Evolutionary conservation across 805 yeast genomes (phyloP), one percentile per base, ranked within the genome.

Genomic region (Kodamaea kaohsiungensis): DNA sequence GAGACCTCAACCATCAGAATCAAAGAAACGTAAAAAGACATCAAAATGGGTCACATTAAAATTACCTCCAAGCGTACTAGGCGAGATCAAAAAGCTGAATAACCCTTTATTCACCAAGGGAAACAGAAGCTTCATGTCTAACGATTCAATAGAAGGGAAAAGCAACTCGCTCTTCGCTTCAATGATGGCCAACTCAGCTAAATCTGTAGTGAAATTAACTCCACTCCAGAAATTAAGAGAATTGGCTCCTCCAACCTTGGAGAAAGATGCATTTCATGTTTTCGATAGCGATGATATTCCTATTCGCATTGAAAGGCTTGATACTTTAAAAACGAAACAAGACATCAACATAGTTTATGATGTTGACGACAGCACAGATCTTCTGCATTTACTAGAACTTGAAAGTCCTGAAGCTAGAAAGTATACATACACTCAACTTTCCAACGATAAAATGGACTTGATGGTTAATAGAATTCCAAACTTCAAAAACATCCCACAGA

Each of bases 131-230:
- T 15, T 40, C 8, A 17, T 12, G 30, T n/a, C 48, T 43, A 40
- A 22, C 9, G 15, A 30, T 43, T n/a, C 8, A 25, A 15, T 57
- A 9, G n/a, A 38, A 22, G 15, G 53, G 12, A 53, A 52, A 1
- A 12, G 35, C 13, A 30, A 30, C 35, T 59, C 70, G 7, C 70
- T 73, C 3, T 76, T 78, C 53, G 68, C 60, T 15, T 70, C 72
- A 52, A 75, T 79, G 75, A 72, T 78, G 69, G 65, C 70, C 2
- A 66, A 46, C 43, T 47, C 73, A 1, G 61, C 71, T 10, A 63
- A 59, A 43, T 54, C 59, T 12, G 53, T 67, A 4, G 58, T 54
- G 7, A 69, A 71, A 51, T 53, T 68, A 25, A 67, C 73, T 1
- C 66, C 71, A 1, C 56, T 70, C 2, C 72, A 67, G 43, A 71